Evolutionary conservation across 2,329 filamentous ascomycete genomes (phyloP).

Genomic region (Blastomyces emzantsi): DNA sequence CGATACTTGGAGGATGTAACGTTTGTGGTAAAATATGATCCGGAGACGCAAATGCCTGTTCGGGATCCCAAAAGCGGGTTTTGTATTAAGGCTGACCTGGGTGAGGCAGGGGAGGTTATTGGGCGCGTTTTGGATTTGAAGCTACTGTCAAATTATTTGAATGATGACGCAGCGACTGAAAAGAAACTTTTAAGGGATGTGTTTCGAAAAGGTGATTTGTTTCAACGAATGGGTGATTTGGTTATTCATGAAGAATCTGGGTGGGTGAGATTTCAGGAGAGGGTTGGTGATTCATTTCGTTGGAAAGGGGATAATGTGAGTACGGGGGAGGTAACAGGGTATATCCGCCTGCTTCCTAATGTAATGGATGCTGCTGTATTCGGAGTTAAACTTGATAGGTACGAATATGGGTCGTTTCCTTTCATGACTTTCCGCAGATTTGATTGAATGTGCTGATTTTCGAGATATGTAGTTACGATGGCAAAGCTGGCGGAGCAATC

Average conservation of each 20-base stretch:
- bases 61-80: slow-evolving; percentile 39
- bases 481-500: slow-evolving; percentile 70
- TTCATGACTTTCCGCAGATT: neutral
- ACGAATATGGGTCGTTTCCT: slow-evolving; percentile 12
- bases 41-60: slow-evolving; percentile 34
- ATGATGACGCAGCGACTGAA: slow-evolving; percentile 36
- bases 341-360: slow-evolving; percentile 55
- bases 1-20: slow-evolving; percentile 36
- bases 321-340: slow-evolving; percentile 72
- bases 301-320: slow-evolving; percentile 71
- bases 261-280: slow-evolving; percentile 48
- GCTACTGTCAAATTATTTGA: slow-evolving; percentile 36
- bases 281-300: slow-evolving; percentile 45
- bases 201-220: slow-evolving; percentile 39
- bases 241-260: slow-evolving; percentile 34
- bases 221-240: slow-evolving; percentile 40
- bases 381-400: slow-evolving; percentile 47
- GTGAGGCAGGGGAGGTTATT: slow-evolving; percentile 40
- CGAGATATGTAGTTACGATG: slow-evolving; percentile 66
- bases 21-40: slow-evolving; percentile 37
- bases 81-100: slow-evolving; percentile 30
- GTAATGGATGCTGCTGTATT: slow-evolving; percentile 78
- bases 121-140: slow-evolving; percentile 34
- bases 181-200: slow-evolving; percentile 38
- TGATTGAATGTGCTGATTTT: slow-evolving; percentile 28